Percentiles rank a stretch among this genome's conserved stretches.
Conservation (phyloP, 225 moss, liverwort and hornwort species). For the Bryum argenteum region DNA sequence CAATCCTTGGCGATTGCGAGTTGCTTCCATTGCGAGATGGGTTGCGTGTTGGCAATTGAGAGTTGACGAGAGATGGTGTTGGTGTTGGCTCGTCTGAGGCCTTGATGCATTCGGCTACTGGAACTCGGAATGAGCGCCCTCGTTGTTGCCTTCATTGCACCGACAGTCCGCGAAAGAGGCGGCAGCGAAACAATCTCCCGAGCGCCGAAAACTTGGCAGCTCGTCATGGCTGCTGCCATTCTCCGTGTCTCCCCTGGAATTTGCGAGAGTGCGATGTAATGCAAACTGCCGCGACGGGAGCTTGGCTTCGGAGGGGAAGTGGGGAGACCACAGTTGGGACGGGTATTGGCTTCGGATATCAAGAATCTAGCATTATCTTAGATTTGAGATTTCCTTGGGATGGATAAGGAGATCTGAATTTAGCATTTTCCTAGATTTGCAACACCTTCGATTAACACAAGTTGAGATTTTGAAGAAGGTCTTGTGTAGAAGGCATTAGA, state of each 20-base stretch:
- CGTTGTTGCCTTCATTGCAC: conserved; percentile 16
- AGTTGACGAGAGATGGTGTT: background rate
- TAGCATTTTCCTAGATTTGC: too few relatives aligned
- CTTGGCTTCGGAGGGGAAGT: too few relatives aligned
- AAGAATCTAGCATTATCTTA: too few relatives aligned
- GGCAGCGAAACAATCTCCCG: conserved; percentile 20
- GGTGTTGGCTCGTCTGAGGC: background rate
- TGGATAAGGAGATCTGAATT: too few relatives aligned
- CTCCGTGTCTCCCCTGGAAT: background rate
- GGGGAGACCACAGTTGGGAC: too few relatives aligned
- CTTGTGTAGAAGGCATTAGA: too few relatives aligned
- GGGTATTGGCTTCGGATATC: too few relatives aligned
- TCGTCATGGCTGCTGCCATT: conserved; percentile 49
- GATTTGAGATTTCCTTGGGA: too few relatives aligned
- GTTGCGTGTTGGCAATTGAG: conserved; percentile 8
- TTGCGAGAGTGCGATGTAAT: background rate
- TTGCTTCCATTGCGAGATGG: background rate
- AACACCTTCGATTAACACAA: too few relatives aligned
- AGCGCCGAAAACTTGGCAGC: conserved; percentile 37
- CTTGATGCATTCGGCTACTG: background rate
- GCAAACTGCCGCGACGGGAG: too few relatives aligned
- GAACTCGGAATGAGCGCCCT: background rate
- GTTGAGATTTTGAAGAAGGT: too few relatives aligned
- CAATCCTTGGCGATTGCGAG: conserved; percentile 16
- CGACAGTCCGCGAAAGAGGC: conserved; percentile 20